Evolutionary conservation across 441 rosid species (phyloP), one percentile per base, ranked within the genome.

Genomic region (Flueggea neowawraea): DNA sequence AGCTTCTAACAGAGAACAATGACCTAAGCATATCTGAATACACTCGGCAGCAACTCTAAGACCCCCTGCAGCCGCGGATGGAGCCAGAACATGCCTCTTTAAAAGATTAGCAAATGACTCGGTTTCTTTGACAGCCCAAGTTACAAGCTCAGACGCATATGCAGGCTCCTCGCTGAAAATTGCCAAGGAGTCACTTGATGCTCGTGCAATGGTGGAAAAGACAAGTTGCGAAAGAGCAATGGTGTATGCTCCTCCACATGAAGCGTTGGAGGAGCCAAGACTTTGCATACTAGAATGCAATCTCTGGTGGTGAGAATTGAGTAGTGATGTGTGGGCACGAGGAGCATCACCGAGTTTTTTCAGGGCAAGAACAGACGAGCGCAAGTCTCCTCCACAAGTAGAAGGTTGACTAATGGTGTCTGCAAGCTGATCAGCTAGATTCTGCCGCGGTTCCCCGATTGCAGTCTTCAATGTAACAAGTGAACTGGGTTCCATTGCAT

Each of bases 51-150:
- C 89, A 36, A 86, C 89, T 68, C 96, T 77, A 52, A 94, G 73
- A 54, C 84, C 80, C 17, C 99, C 91, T 4, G 95, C 78, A 68
- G 96, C 89, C 57, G 91, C 95, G 50, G 97, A 78, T 52, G 93
- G 80, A 69, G 92, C 91, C 47, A 94, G 57, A 44, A 84, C 83
- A 60, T 89, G 90, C 59, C 87, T 76, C 71, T 91, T 80, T 10
- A 87, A 73, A 58, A 91, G 78, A 66, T 76, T 71, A 61, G 91
- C 89, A 28, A 84, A 91, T 3, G 74, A 70, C 65, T 89, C 91
- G 0, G 87, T 86, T 73, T 86, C 90, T 74, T 86, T 90, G 45
- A 89, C 88, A 32, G 97, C 91, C 99, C 97, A 94, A 54, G 95
- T 83, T n/a, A 94, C 96, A 49, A 94, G 94, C 81, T 94, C 97